Evolutionary conservation across 2,329 filamentous ascomycete species (phyloP).

Genomic region (Bipolaris victoriae): DNA sequence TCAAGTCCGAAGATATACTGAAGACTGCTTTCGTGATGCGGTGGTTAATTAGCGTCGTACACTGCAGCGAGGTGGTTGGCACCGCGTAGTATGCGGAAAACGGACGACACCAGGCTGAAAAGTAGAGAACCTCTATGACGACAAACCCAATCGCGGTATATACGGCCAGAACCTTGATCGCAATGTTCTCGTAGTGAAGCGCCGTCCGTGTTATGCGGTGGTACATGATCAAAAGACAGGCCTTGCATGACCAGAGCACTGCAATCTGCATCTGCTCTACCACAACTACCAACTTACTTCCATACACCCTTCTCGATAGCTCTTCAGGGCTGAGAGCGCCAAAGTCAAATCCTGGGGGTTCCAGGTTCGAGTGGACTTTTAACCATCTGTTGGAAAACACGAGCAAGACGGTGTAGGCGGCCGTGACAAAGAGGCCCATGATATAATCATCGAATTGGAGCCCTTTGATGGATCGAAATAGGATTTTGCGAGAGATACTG

Average conservation of each 20-base stretch:
- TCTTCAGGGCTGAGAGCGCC: slow-evolving; percentile 47
- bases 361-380: slow-evolving; percentile 51
- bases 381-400: slow-evolving; percentile 55
- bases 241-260: slow-evolving; percentile 60
- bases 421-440: slow-evolving; percentile 59
- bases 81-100: slow-evolving; percentile 61
- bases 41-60: slow-evolving; percentile 43
- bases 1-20: slow-evolving; percentile 56
- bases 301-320: slow-evolving; percentile 37
- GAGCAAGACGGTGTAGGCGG: slow-evolving; percentile 58
- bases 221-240: slow-evolving; percentile 62
- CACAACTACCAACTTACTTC: slow-evolving; percentile 58
- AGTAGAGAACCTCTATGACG: slow-evolving; percentile 57
- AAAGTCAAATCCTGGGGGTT: slow-evolving; percentile 56
- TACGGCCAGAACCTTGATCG: slow-evolving; percentile 53
- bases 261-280: slow-evolving; percentile 61
- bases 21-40: slow-evolving; percentile 50
- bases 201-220: slow-evolving; percentile 54
- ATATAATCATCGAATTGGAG: slow-evolving; percentile 65
- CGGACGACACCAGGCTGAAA: slow-evolving; percentile 62
- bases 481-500: slow-evolving; percentile 53
- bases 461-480: slow-evolving; percentile 55
- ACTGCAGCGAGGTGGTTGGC: slow-evolving; percentile 49
- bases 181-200: slow-evolving; percentile 33
- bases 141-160: slow-evolving; percentile 58